Base-by-base conservation (phyloP, 441 rosid genomes). In the Euphorbia celastroides region DNA sequence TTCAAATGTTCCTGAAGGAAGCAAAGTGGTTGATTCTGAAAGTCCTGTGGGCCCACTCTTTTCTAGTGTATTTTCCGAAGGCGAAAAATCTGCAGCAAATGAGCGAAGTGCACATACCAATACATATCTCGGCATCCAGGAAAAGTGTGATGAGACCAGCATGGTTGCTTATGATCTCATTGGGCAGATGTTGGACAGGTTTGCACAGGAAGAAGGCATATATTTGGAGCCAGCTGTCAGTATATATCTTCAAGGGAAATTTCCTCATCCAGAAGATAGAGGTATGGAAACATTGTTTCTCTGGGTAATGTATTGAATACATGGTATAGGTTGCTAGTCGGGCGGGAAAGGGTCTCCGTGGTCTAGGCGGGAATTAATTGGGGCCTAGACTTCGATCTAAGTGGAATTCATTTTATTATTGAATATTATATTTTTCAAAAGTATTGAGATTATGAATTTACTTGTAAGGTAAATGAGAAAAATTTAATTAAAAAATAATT, bases 51-150 rank as follows among this genome's bases (percentile, higher is more conserved):
- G 25, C 12, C 23, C 66, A 26, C 69, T 59, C 22, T 60, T 81
- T 54, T 67, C 78, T 60, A 68, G 68, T 64, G 62, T 60, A 19
- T 65, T 64, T n/a, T 62, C 27, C 55, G 58, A 64, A 41, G 80
- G 74, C 57, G 72, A 62, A 71, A 72, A 75, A 28, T 20, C 5
- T 42, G 38, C 46, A 42, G 62, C 74, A 36, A 50, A 57, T 66
- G 64, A 79, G 68, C 68, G 75, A 69, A 77, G 68, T 46, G 25
- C n/a, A 16, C 12, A 9, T 60, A 60, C 66, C 67, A 86, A 89
- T 72, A 75, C 68, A 27, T 93, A 91, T 71, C 84, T 93, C 13
- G 70, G 79, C 16, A 62, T 91, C 75, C 99, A 91, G 79, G 93
- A 88, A 51, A 79, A 78, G n/a, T 85, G 84, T 77, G 96, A 89